Percentiles rank a stretch among this genome's conserved stretches.
These are phyloP conservation scores for Globisporangium orthogonon DNA, from an alignment of 352 stramenopile species.

Conservation along the genomic window DNA sequence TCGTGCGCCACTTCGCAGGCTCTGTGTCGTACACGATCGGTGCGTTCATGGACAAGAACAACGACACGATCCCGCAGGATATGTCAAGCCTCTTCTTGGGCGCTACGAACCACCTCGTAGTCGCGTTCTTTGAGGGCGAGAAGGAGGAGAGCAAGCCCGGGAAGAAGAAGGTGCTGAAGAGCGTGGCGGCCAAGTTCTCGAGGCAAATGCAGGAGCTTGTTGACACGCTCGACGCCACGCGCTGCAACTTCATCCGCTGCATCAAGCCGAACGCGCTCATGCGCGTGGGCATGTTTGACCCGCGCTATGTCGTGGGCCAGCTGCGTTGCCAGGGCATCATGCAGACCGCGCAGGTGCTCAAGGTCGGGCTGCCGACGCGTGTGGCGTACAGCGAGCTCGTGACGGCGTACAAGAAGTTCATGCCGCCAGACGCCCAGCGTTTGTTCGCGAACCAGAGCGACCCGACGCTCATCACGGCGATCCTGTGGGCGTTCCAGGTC, in stretches of 20 bases:
- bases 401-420: slow-evolving; percentile 58
- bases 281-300: slow-evolving; percentile 63
- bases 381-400: slow-evolving; percentile 72
- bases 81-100: slow-evolving; percentile 78
- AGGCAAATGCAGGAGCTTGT: slow-evolving; percentile 81
- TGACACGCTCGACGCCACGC: slow-evolving; percentile 69
- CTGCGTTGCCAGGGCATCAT: slow-evolving; percentile 84
- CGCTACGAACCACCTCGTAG: slow-evolving; percentile 56
- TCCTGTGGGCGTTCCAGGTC: slow-evolving; percentile 84
- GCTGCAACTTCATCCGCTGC: slow-evolving; percentile 87
- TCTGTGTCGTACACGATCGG: slow-evolving; percentile 87
- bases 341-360: slow-evolving; percentile 85
- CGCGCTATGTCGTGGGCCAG: slow-evolving; percentile 75
- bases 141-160: slow-evolving; percentile 36
- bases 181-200: slow-evolving; percentile 58
- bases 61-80: slow-evolving; percentile 82
- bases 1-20: slow-evolving; percentile 87
- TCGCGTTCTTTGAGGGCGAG: slow-evolving; percentile 65
- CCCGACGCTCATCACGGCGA: slow-evolving; percentile 63
- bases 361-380: slow-evolving; percentile 77
- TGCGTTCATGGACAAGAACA: slow-evolving; percentile 91
- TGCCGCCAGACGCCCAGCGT: slow-evolving; percentile 57
- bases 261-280: slow-evolving; percentile 87
- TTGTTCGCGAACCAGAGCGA: slow-evolving; percentile 74
- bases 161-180: slow-evolving; percentile 79